Conservation (phyloP, 2,329 filamentous ascomycete genomes). For the Venturia oleaginea region DNA sequence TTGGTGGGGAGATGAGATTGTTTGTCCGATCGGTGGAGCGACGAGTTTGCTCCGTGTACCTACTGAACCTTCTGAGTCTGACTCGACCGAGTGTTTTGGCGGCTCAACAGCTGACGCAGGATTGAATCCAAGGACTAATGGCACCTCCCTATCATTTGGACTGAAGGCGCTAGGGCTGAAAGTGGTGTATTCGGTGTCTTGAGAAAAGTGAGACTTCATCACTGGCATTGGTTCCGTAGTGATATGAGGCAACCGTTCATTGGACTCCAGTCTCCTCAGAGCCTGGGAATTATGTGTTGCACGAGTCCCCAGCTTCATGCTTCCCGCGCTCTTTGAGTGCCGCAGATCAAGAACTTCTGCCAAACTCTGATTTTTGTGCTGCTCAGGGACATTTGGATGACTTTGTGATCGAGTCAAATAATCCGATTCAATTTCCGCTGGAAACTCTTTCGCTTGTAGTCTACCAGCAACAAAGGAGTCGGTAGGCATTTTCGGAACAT, state of each 20-base stretch:
- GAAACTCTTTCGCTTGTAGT: background rate
- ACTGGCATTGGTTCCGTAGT: background rate
- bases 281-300: conserved; percentile 13
- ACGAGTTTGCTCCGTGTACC: background rate
- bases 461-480: background rate
- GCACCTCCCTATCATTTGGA: conserved; percentile 17
- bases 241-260: background rate
- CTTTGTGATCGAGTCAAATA: conserved; percentile 3
- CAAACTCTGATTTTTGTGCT: background rate
- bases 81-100: background rate
- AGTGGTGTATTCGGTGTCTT: conserved; percentile 2
- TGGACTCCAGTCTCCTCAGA: conserved; percentile 11
- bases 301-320: background rate
- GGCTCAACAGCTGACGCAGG: background rate
- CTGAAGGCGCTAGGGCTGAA: conserved; percentile 12
- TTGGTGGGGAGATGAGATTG: background rate
- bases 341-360: background rate
- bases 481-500: conserved; percentile 8
- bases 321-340: background rate
- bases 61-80: background rate
- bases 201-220: background rate
- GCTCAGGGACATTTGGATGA: background rate
- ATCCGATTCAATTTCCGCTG: background rate
- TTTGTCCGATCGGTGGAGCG: background rate
- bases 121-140: conserved; percentile 15